Evolutionary conservation across 2,329 filamentous ascomycete species (phyloP).

Genomic region (Fusarium sp.): DNA sequence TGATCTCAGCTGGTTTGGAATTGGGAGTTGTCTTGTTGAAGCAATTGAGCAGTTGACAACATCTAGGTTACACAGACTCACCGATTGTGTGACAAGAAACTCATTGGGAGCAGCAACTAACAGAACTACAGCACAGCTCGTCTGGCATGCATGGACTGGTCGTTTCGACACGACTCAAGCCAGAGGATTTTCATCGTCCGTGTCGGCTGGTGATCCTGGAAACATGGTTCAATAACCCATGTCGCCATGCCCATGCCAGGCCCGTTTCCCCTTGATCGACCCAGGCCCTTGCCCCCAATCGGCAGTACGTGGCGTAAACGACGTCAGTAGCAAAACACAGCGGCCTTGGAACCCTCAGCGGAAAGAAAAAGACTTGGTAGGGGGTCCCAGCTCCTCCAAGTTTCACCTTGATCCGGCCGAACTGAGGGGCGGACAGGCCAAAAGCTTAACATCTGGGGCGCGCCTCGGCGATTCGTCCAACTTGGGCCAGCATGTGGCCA

Average conservation of each 20-base stretch:
- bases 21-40: conserved; percentile 16
- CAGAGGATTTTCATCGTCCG: conserved; percentile 28
- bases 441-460: conserved; percentile 41
- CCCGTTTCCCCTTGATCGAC: conserved; percentile 45
- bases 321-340: conserved; percentile 39
- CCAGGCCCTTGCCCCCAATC: conserved; percentile 43
- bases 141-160: conserved; percentile 4
- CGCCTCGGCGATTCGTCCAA: conserved; percentile 33
- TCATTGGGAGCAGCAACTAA: background rate
- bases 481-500: conserved; percentile 27
- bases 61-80: background rate
- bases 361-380: conserved; percentile 13
- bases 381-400: conserved; percentile 23
- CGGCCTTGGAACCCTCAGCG: conserved; percentile 13
- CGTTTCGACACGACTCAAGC: conserved; percentile 32
- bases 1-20: background rate
- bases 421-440: conserved; percentile 23
- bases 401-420: conserved; percentile 38
- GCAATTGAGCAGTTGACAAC: conserved; percentile 3
- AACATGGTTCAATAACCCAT: conserved; percentile 29
- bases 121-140: background rate
- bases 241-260: conserved; percentile 24
- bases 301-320: conserved; percentile 41
- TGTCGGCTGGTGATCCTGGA: conserved; percentile 37
- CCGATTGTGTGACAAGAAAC: background rate